Evolutionary conservation across 331 rosid species (phyloP).

Genomic region (Malus hybrid): DNA sequence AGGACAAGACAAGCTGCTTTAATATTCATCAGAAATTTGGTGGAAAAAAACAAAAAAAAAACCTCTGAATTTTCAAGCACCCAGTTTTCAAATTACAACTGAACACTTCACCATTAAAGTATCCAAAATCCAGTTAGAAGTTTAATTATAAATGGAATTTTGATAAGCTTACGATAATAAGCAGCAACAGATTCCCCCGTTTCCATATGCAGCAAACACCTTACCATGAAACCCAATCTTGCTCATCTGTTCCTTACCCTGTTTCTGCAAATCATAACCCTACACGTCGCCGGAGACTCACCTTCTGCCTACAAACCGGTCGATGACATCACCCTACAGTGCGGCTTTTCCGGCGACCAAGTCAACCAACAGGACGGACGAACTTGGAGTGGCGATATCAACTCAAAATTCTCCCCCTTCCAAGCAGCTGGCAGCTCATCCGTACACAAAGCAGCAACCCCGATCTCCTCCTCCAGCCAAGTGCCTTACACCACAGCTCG

Average conservation of each 20-base stretch:
- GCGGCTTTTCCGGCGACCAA: neutral
- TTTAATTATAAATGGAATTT: no score
- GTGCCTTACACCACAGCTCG: constrained; percentile 11
- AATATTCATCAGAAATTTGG: no score
- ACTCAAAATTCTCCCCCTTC: constrained; percentile 10
- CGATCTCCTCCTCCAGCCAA: neutral
- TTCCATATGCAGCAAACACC: neutral
- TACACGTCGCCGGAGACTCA: neutral
- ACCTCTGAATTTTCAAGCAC: no score
- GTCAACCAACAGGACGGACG: neutral
- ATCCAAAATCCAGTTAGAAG: neutral
- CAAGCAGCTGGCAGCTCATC: neutral
- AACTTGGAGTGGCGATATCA: constrained; percentile 13
- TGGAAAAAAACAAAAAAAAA: no score
- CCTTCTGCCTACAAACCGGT: neutral
- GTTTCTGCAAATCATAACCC: neutral
- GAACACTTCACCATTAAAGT: no score
- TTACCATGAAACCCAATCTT: neutral
- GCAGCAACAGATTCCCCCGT: neutral
- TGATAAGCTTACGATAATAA: no score
- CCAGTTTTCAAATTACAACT: no score
- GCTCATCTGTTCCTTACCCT: neutral
- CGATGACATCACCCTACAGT: neutral
- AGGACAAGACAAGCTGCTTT: no score
- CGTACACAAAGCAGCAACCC: neutral